Conservation (phyloP, 2,329 filamentous ascomycete species). For the Chaetomium globosum region DNA sequence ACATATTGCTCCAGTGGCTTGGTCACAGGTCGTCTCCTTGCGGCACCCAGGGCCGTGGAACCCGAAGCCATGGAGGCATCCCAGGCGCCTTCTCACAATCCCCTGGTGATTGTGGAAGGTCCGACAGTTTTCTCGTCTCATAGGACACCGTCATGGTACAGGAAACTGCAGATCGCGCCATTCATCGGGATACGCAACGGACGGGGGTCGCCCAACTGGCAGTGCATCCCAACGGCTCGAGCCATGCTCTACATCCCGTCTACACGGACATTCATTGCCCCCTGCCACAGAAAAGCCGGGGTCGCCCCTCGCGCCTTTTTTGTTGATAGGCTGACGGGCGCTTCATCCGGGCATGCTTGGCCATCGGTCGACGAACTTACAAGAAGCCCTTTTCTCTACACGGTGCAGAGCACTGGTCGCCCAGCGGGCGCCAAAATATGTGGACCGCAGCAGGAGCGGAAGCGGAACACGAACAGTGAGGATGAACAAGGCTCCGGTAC, state of each 20-base stretch:
- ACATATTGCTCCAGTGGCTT: not conserved
- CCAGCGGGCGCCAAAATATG: not conserved
- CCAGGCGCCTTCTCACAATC: not conserved
- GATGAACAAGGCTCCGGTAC: not conserved
- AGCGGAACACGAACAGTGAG: not conserved
- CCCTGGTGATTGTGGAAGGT: not conserved
- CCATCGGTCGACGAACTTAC: not conserved
- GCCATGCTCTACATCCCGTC: not conserved
- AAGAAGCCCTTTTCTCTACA: not conserved
- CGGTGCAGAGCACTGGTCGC: not conserved
- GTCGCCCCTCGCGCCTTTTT: not conserved
- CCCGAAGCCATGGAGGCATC: not conserved
- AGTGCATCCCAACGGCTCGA: conserved; percentile 1
- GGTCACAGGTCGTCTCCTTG: not conserved
- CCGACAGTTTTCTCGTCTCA: not conserved
- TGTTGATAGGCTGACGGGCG: not conserved
- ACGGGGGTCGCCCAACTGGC: not conserved
- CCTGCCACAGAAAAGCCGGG: not conserved
- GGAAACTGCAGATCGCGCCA: not conserved
- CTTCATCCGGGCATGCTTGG: not conserved
- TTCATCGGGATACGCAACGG: not conserved
- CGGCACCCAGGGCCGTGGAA: not conserved
- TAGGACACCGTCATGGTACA: not conserved
- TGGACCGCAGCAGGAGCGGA: not conserved
- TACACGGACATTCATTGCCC: not conserved